These are phyloP conservation scores for Jimgerdemannia lactiflua DNA, from an alignment of 192 early-diverging fungal genomes.

Conservation along the genomic window DNA sequence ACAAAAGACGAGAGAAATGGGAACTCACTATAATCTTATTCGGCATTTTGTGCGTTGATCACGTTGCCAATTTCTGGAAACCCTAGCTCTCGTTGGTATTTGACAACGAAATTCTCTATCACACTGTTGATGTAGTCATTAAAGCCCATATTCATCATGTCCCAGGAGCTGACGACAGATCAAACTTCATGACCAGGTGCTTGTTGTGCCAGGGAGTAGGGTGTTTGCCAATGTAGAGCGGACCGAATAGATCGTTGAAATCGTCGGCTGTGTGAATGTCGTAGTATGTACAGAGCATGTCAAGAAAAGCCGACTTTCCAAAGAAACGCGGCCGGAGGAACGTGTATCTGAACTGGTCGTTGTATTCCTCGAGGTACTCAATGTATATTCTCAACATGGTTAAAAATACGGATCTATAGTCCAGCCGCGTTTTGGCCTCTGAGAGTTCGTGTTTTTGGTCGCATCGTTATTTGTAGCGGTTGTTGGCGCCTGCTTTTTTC, in stretches of 20 bases:
- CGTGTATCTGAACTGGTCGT: conserved; percentile 19
- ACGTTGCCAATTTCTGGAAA: neutral
- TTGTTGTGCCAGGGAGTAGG: conserved; percentile 27
- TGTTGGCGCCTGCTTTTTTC: too few species aligned
- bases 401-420: too few species aligned
- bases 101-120: conserved; percentile 9
- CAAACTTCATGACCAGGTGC: conserved; percentile 32
- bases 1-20: conserved; percentile 3
- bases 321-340: conserved; percentile 26
- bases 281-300: conserved; percentile 24
- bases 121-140: conserved; percentile 16
- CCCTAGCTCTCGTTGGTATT: neutral
- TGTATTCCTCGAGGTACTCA: conserved; percentile 21
- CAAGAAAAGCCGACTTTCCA: conserved; percentile 30
- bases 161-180: conserved; percentile 21
- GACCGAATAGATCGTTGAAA: conserved; percentile 30
- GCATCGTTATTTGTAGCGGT: too few species aligned
- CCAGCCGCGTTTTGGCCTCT: too few species aligned
- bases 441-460: too few species aligned
- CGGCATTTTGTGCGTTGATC: neutral
- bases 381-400: neutral
- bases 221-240: conserved; percentile 33
- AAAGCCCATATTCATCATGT: conserved; percentile 15
- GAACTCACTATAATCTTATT: conserved; percentile 11
- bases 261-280: conserved; percentile 25